phyloP scores from a whole-genome alignment of 768 basidiomycete genomes.

The Arthromyces matolae region DNA sequence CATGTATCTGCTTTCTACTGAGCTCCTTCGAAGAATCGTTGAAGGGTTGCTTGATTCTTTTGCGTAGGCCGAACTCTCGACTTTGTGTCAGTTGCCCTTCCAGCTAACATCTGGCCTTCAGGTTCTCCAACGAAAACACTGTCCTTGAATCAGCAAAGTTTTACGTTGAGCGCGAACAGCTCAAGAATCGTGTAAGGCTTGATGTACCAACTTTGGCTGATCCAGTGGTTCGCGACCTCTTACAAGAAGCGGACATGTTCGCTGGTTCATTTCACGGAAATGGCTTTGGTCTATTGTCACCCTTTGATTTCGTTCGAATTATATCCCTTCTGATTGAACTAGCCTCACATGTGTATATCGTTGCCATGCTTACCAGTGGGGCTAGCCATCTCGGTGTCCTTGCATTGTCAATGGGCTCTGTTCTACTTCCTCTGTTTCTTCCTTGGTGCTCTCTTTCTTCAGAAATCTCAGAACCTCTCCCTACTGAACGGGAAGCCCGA shows the following conservation, averaged over 20 bases:
- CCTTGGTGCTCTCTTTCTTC: constrained; percentile 44
- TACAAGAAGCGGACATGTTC: constrained; percentile 86
- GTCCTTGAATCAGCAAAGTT: constrained; percentile 73
- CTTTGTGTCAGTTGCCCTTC: constrained; percentile 11
- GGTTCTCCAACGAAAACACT: constrained; percentile 66
- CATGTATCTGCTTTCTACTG: constrained; percentile 52
- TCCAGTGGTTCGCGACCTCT: constrained; percentile 66
- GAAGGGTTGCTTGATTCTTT: constrained; percentile 68
- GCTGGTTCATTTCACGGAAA: constrained; percentile 77
- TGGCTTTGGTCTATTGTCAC: constrained; percentile 76
- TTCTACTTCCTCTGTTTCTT: constrained; percentile 55
- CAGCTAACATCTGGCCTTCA: constrained; percentile 26
- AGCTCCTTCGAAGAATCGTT: constrained; percentile 57
- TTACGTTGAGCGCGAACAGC: constrained; percentile 72
- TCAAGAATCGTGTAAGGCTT: constrained; percentile 71
- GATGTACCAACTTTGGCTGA: constrained; percentile 79
- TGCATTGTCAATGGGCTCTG: constrained; percentile 57
- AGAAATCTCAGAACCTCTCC: constrained; percentile 39
- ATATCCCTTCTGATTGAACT: constrained; percentile 70
- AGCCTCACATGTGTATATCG: constrained; percentile 64
- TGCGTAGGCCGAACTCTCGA: constrained; percentile 51
- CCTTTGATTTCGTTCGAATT: constrained; percentile 74
- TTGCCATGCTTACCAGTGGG: constrained; percentile 59
- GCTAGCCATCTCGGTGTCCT: constrained; percentile 55
- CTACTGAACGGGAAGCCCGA: constrained; percentile 54